A percentile compares a stretch with the other conserved stretches of the same genome.
These are phyloP conservation scores for Neurospora sp. DNA, from an alignment of 495 filamentous ascomycete species.

Conservation along the genomic window DNA sequence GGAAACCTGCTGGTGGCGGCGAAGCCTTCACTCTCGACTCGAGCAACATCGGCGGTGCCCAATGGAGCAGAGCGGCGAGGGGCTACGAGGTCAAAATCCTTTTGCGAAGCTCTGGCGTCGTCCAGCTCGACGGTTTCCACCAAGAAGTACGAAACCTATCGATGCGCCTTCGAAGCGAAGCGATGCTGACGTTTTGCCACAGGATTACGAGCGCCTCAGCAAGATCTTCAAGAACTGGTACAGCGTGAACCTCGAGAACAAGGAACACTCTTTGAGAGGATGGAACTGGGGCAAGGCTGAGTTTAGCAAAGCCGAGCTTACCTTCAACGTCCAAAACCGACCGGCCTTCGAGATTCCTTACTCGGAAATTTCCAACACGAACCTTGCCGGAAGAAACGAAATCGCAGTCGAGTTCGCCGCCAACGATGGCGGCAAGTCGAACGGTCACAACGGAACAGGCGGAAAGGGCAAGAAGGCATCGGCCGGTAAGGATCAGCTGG, in stretches of 20 bases:
- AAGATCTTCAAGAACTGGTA: conserved; percentile 97
- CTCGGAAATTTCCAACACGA: conserved; percentile 95
- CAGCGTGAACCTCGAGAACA: conserved; percentile 78
- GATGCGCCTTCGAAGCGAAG: background rate
- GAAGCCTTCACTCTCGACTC: conserved; percentile 87
- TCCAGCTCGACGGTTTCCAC: conserved; percentile 91
- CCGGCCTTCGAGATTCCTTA: conserved; percentile 97
- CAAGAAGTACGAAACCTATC: conserved; percentile 54
- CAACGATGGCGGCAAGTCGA: conserved; percentile 57
- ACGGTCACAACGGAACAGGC: conserved; percentile 67
- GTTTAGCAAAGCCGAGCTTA: conserved; percentile 87
- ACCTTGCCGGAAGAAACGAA: conserved; percentile 94
- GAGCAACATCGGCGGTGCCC: conserved; percentile 69
- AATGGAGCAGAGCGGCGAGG: conserved; percentile 90
- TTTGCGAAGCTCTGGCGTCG: conserved; percentile 69
- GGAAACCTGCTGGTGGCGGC: conserved; percentile 79
- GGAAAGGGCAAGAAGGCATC: conserved; percentile 80
- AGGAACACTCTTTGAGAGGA: conserved; percentile 88
- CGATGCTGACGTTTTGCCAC: conserved; percentile 6
- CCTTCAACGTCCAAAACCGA: conserved; percentile 94
- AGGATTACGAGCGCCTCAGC: conserved; percentile 83
- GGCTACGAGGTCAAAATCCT: conserved; percentile 90
- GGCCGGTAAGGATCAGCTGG: conserved; percentile 81
- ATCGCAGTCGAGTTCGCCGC: conserved; percentile 88
- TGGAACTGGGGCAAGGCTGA: conserved; percentile 99